Conservation (phyloP, 257 asterid genomes). For the Solanum okadae region DNA sequence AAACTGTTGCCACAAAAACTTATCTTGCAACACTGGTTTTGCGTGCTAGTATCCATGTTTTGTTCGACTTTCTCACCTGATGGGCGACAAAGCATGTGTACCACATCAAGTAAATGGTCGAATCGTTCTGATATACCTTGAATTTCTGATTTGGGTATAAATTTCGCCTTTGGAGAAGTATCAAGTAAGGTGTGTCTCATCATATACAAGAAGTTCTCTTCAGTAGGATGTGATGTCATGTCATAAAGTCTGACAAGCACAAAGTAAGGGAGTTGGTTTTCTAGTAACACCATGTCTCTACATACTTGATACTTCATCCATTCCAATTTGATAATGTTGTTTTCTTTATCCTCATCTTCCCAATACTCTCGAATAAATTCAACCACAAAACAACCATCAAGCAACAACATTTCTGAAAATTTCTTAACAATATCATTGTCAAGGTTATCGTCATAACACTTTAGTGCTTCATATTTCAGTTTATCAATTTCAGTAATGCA, state of each 20-base stretch:
- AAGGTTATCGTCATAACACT: neutral
- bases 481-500: neutral
- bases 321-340: neutral
- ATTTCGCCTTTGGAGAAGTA: neutral
- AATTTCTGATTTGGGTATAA: neutral
- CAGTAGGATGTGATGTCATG: neutral
- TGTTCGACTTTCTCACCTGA: no score
- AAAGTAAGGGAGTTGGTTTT: neutral
- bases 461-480: neutral
- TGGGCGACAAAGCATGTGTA: conserved; percentile 1
- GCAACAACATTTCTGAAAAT: neutral
- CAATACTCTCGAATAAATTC: neutral
- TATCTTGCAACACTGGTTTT: neutral
- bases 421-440: neutral
- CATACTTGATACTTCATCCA: neutral
- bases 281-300: conserved; percentile 9
- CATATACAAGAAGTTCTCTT: neutral
- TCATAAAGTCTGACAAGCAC: neutral
- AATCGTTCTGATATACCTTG: neutral
- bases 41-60: neutral
- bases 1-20: neutral
- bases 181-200: neutral
- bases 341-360: no score
- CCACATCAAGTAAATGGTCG: conserved; percentile 7
- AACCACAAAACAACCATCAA: conserved; percentile 14